These are phyloP conservation scores for Cornus kousa DNA, from an alignment of 148 eudicot species.

Conservation along the genomic window DNA sequence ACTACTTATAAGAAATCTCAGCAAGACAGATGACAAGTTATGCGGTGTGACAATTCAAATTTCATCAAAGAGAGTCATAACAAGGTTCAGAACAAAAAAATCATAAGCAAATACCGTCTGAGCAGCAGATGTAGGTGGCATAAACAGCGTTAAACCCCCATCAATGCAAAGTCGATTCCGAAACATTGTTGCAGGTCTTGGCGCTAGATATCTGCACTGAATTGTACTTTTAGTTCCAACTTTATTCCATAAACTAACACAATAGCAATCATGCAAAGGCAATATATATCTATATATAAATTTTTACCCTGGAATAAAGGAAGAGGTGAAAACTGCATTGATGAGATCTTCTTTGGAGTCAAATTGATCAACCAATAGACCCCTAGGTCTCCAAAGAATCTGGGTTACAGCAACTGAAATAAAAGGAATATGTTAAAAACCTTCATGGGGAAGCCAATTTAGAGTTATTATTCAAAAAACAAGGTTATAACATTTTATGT, in stretches of 20 bases:
- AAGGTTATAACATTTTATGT: background rate
- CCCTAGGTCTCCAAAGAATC: slow-evolving; percentile 94
- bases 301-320: slow-evolving; percentile 93
- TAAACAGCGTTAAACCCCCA: slow-evolving; percentile 95
- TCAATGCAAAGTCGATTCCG: slow-evolving; percentile 88
- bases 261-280: background rate
- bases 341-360: slow-evolving; percentile 98
- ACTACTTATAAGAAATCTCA: background rate
- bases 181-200: slow-evolving; percentile 91
- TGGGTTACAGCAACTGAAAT: slow-evolving; percentile 89
- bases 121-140: slow-evolving; percentile 98
- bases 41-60: background rate
- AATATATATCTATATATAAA: background rate
- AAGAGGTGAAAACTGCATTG: slow-evolving; percentile 89
- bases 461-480: background rate
- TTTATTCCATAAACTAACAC: slow-evolving; percentile 10
- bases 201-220: slow-evolving; percentile 84
- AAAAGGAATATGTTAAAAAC: slow-evolving; percentile 14
- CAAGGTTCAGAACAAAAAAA: slow-evolving; percentile 5
- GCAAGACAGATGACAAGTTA: background rate
- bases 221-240: slow-evolving; percentile 18
- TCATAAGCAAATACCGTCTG: slow-evolving; percentile 57
- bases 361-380: slow-evolving; percentile 86
- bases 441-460: background rate
- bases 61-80: background rate